Base-by-base conservation (phyloP, 257 asterid genomes). In the Apocynum venetum region DNA sequence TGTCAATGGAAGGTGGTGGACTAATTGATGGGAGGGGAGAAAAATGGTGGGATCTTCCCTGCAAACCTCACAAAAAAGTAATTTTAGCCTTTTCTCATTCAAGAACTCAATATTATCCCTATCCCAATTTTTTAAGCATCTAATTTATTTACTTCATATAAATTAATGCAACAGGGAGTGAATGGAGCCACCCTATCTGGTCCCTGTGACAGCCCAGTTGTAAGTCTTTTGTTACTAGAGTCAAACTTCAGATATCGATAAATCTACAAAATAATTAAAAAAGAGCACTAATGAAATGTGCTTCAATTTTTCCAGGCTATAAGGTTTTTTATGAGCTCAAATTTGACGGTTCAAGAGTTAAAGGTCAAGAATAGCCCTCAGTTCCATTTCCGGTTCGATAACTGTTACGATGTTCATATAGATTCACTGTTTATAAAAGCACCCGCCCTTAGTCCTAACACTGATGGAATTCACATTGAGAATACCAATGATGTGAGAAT, bases 11-110 rank as follows among this genome's bases (percentile, higher is more conserved):
- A 83, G 99, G 99, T 57, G 90, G 91, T 77, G 99, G 99, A 43
- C 25, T 86, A 6, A 84, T 96, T 12, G 99, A 93, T 84, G 99
- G 99, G 68, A 86, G 85, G 79, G 99, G 99, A 25, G 80, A 91
- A 38, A 87, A 91, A n/a, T 96, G 99, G 99, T 96, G 99, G 99
- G 77, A 88, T 43, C 97, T 95, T 49, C 98, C 99, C 15, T 95
- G 99, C 96, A 95, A 93, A 83, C 98, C 99, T 76, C 99, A 95
- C 83, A 91, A 72, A 79, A 97, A 87, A 55, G 15, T 55, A 46
- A 80, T 6, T 12, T 66, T 44, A 46, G 15, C 72, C 46, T 40
- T 43, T 47, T 36, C n/a, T 41, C 7, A 12, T 15, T 9, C 3
- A 25, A 10, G 15, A 15, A 14, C 15, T 6, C 63, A 17, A 56